A percentile compares a stretch with the other conserved stretches of the same genome.
phyloP scores from a whole-genome alignment of 441 rosid species.

The Erodium trifolium region DNA sequence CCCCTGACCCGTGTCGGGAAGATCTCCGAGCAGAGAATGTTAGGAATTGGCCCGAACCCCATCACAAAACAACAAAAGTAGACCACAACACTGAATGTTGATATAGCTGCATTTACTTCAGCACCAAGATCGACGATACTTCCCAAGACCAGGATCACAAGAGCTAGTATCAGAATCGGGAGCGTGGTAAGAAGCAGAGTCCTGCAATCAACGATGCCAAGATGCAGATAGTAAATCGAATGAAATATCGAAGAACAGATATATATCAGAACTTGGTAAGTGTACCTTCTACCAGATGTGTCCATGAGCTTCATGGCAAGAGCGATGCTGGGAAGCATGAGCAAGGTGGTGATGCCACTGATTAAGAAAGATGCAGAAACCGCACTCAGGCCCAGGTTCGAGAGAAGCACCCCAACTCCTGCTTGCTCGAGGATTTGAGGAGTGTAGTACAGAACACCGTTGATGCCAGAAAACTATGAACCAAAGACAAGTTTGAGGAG shows the following conservation, averaged over 20 bases:
- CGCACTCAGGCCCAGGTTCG: constrained; percentile 61
- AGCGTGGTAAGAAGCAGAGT: constrained; percentile 65
- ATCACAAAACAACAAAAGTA: constrained; percentile 92
- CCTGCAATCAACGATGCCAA: constrained; percentile 34
- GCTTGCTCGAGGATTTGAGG: constrained; percentile 96
- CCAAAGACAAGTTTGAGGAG: not conserved
- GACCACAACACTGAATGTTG: constrained; percentile 61
- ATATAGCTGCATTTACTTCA: constrained; percentile 55
- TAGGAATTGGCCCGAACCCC: constrained; percentile 92
- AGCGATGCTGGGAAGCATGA: constrained; percentile 92
- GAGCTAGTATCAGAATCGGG: constrained; percentile 62
- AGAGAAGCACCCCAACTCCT: constrained; percentile 77
- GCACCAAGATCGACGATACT: constrained; percentile 40
- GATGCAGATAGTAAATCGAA: no score
- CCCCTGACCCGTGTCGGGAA: constrained; percentile 98
- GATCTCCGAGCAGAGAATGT: constrained; percentile 90
- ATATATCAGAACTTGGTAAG: not conserved
- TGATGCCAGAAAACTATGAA: constrained; percentile 84
- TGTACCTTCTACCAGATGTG: constrained; percentile 82
- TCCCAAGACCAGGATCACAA: constrained; percentile 48
- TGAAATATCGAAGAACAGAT: no score
- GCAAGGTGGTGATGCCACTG: constrained; percentile 71
- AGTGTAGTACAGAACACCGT: constrained; percentile 95
- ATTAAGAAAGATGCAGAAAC: constrained; percentile 72
- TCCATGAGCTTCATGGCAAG: constrained; percentile 97